Percentiles rank a stretch among this genome's conserved stretches.
These are phyloP conservation scores for Oryza glaberrima DNA, from an alignment of 176 grass and related monocot genomes.

Conservation along the genomic window DNA sequence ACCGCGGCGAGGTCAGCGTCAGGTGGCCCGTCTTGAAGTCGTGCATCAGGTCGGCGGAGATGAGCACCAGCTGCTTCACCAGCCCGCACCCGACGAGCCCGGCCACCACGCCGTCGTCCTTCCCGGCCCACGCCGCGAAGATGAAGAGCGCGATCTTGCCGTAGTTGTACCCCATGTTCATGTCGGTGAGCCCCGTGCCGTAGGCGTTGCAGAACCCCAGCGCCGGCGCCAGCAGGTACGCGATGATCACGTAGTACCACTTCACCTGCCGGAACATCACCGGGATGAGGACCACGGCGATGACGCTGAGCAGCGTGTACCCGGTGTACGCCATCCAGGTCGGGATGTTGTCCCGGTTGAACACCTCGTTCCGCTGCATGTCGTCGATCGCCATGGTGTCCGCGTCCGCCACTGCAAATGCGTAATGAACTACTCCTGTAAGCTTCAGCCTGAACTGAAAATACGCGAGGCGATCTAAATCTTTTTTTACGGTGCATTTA, in stretches of 20 bases:
- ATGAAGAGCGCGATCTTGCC: constrained; percentile 93
- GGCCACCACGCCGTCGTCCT: constrained; percentile 75
- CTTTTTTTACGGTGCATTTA: constrained; percentile 22
- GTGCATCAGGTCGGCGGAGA: constrained; percentile 95
- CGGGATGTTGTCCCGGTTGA: constrained; percentile 68
- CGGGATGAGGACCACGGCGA: constrained; percentile 69
- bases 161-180: constrained; percentile 99
- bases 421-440: background rate
- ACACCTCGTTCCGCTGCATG: constrained; percentile 73
- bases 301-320: constrained; percentile 54
- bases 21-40: constrained; percentile 95
- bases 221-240: constrained; percentile 79
- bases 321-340: constrained; percentile 66
- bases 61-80: constrained; percentile 81
- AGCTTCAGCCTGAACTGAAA: background rate
- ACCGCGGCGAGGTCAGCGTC: constrained; percentile 91
- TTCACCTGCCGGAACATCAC: constrained; percentile 80
- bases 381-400: constrained; percentile 51
- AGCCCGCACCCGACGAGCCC: constrained; percentile 79
- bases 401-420: constrained; percentile 59
- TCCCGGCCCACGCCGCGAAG: constrained; percentile 82
- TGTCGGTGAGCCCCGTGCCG: constrained; percentile 84
- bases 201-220: constrained; percentile 98
- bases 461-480: background rate
- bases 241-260: constrained; percentile 92